Conservation (phyloP, 163 green algal genomes). For the Scenedesmus sp. region DNA sequence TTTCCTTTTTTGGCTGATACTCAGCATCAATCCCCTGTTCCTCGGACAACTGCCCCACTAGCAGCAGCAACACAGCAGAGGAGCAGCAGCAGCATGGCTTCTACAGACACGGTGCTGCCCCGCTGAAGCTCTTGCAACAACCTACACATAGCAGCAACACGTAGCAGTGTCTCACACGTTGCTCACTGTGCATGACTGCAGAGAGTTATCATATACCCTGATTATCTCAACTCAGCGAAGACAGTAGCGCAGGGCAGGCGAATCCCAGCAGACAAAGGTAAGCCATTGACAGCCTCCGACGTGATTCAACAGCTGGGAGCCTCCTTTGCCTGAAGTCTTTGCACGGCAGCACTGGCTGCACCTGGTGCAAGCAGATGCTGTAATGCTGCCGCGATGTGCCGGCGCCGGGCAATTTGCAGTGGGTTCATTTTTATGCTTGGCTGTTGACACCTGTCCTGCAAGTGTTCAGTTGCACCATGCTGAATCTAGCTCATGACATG, state of each 20-base stretch:
- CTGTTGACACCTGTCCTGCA: background rate
- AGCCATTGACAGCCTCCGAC: background rate
- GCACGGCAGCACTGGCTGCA: background rate
- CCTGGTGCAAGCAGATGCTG: background rate
- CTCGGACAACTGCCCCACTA: background rate
- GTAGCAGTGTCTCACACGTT: background rate
- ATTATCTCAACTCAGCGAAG: constrained; percentile 69
- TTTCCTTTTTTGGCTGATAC: background rate
- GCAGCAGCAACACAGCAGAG: background rate
- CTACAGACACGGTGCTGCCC: background rate
- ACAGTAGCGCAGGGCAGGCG: constrained; percentile 67
- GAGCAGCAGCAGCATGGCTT: background rate
- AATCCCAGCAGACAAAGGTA: constrained; percentile 64
- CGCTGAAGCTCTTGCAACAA: background rate
- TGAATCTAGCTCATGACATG: too few relatives aligned
- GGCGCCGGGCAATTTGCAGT: background rate
- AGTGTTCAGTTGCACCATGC: background rate
- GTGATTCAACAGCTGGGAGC: background rate
- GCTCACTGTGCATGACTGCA: constrained; percentile 39
- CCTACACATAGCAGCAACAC: too few relatives aligned
- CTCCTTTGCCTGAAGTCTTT: too few relatives aligned
- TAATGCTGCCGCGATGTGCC: background rate
- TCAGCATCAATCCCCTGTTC: background rate
- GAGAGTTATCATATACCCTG: constrained; percentile 76
- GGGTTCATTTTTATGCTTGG: background rate